phyloP scores from a whole-genome alignment of 2,329 filamentous ascomycete species.

The Cladosporium velox region DNA sequence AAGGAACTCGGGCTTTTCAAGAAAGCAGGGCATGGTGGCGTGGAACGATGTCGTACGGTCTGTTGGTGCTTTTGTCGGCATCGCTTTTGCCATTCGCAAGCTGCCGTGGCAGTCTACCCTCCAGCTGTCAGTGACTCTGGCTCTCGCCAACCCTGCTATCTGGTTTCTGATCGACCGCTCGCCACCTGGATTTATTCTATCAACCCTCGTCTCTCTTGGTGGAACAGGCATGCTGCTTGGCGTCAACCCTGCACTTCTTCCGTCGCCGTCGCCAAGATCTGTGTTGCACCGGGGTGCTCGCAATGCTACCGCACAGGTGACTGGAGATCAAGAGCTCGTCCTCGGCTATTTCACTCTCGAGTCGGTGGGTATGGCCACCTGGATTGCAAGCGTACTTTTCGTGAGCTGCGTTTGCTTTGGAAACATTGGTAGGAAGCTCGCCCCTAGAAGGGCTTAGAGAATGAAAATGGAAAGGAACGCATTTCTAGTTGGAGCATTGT shows the following conservation, averaged over 20 bases:
- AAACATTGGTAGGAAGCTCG: conserved; percentile 83
- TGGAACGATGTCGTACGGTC: conserved; percentile 75
- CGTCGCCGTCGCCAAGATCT: conserved; percentile 58
- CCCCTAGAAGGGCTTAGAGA: conserved; percentile 36
- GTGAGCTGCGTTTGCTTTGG: conserved; percentile 96
- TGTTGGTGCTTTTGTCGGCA: conserved; percentile 70
- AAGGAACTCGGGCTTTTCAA: conserved; percentile 14
- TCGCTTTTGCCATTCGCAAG: conserved; percentile 81
- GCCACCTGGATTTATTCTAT: conserved; percentile 78
- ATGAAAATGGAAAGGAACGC: background rate
- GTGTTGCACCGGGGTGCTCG: conserved; percentile 30
- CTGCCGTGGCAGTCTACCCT: conserved; percentile 92
- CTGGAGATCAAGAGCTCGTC: conserved; percentile 31
- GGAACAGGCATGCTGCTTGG: conserved; percentile 75
- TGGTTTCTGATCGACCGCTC: conserved; percentile 97
- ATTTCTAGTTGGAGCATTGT: background rate
- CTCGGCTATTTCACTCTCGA: conserved; percentile 61
- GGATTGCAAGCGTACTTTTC: conserved; percentile 91
- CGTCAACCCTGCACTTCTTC: conserved; percentile 76
- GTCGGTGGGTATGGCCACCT: conserved; percentile 72
- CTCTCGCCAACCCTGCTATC: conserved; percentile 85
- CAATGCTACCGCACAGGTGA: conserved; percentile 26
- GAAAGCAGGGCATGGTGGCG: conserved; percentile 27
- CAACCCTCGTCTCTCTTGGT: conserved; percentile 68
- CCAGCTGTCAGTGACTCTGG: conserved; percentile 87